phyloP scores from a whole-genome alignment of 2,329 filamentous ascomycete genomes.

The Scolecobasidium constrictum region DNA sequence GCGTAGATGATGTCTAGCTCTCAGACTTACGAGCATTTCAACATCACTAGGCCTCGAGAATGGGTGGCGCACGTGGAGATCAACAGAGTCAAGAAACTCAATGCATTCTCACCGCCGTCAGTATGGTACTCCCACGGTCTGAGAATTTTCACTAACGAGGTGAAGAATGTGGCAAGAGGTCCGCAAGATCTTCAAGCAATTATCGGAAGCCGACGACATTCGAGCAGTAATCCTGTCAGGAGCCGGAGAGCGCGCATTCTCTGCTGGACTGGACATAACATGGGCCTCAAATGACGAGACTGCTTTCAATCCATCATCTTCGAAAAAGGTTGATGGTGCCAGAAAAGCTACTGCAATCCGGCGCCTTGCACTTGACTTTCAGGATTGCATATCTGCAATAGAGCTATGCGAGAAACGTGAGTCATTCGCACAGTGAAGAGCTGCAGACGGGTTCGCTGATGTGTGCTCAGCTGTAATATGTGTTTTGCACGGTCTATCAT shows the following conservation, averaged over 20 bases:
- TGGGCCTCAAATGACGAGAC: slow-evolving; percentile 48
- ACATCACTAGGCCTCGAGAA: slow-evolving; percentile 57
- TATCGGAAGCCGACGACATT: slow-evolving; percentile 62
- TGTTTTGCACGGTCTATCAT: slow-evolving; percentile 24
- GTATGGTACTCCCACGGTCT: too few relatives aligned
- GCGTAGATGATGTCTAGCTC: too few relatives aligned
- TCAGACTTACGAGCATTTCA: slow-evolving; percentile 56
- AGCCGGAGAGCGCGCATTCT: slow-evolving; percentile 75
- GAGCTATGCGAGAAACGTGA: slow-evolving; percentile 90
- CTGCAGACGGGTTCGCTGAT: too few relatives aligned
- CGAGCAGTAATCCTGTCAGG: slow-evolving; percentile 72
- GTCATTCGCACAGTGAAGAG: too few relatives aligned
- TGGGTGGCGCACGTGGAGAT: slow-evolving; percentile 84
- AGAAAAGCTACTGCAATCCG: slow-evolving; percentile 43
- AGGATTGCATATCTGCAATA: slow-evolving; percentile 62
- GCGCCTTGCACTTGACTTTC: slow-evolving; percentile 66
- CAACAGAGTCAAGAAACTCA: slow-evolving; percentile 76
- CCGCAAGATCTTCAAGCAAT: slow-evolving; percentile 55
- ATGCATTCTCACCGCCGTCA: slow-evolving; percentile 66
- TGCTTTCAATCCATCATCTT: slow-evolving; percentile 23
- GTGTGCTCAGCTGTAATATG: slow-evolving; percentile 52
- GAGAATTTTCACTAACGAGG: too few relatives aligned
- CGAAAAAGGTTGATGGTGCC: slow-evolving; percentile 48
- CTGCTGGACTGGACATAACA: slow-evolving; percentile 68
- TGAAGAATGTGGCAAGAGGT: slow-evolving; percentile 75